These are phyloP conservation scores for Exophiala mesophila DNA, from an alignment of 2,329 filamentous ascomycete species.

Conservation along the genomic window DNA sequence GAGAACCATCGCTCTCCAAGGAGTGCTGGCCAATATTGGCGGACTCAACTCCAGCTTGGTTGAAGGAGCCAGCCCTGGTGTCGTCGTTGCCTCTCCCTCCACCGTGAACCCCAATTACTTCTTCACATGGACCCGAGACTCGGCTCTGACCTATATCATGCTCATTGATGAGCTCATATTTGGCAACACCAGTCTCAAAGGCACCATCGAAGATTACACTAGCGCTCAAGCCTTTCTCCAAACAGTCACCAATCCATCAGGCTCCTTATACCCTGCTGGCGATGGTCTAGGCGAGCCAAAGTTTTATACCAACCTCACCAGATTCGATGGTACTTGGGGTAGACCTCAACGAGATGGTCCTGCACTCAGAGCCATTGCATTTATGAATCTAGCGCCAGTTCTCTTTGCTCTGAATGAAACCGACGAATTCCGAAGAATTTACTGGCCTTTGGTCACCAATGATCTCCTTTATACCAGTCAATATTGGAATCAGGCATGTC, in stretches of 20 bases:
- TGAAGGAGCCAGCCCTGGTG: conserved; percentile 46
- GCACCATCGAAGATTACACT: conserved; percentile 63
- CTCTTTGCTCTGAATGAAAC: conserved; percentile 22
- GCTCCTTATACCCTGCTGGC: conserved; percentile 46
- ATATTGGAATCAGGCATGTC: conserved; percentile 56
- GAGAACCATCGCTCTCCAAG: conserved; percentile 48
- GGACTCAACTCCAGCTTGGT: conserved; percentile 44
- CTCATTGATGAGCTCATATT: conserved; percentile 63
- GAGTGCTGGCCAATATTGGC: conserved; percentile 54
- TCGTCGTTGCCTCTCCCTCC: conserved; percentile 56
- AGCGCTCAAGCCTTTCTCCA: conserved; percentile 61
- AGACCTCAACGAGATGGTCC: conserved; percentile 58
- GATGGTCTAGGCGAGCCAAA: conserved; percentile 68
- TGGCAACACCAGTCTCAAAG: conserved; percentile 57
- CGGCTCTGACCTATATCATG: conserved; percentile 65
- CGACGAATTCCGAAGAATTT: conserved; percentile 48
- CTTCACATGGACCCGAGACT: conserved; percentile 74
- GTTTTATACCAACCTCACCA: conserved; percentile 58
- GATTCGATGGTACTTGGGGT: conserved; percentile 62
- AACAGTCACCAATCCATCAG: conserved; percentile 63
- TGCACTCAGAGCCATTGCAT: conserved; percentile 31
- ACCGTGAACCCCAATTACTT: conserved; percentile 57
- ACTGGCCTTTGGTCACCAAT: conserved; percentile 71
- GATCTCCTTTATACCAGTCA: conserved; percentile 69
- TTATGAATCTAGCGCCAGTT: conserved; percentile 28